Base-by-base conservation (phyloP, 805 yeast species). In the Candida mattraensis region DNA sequence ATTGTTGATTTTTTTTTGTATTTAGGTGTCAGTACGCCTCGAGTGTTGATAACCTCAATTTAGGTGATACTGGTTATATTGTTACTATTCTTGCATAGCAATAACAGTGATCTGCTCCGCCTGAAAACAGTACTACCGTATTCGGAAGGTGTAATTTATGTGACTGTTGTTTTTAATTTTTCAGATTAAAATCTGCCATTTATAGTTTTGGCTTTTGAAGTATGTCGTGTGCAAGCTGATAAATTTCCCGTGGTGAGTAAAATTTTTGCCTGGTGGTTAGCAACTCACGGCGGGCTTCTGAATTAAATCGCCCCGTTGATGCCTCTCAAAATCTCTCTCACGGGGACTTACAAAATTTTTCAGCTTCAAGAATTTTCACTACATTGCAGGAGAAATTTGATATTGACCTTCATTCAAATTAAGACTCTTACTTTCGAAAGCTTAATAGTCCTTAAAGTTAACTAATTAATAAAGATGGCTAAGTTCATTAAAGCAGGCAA, bases 401-500 rank as follows among this genome's bases (percentile, higher is more conserved):
- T 14, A 23, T 30, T 30, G n/a, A 30, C 34, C 16, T 27, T 16
- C 28, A 24, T 30, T 30, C 21, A 30, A 30, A 28, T 30, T 30
- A 18, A 19, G 11, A 7, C 23, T 8, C 23, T 8, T 8, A 20
- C 7, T 20, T 20, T 20, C 11, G 10, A 20, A 7, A 8, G n/a
- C n/a, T n/a, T n/a, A n/a, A n/a, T n/a, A n/a, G n/a, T n/a, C n/a
- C n/a, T n/a, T n/a, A n/a, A n/a, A n/a, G n/a, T n/a, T n/a, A n/a
- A n/a, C n/a, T n/a, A n/a, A n/a, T n/a, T 34, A 36, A 46, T 42
- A 56, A 70, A 67, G 75, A 89, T 88, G 96, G 96, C 96, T 78
- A 93, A 93, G 78, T 91, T 93, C 84, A 83, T 93, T 77, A 93
- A 91, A 80, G 86, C 98, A 72, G 97, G 97, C 82, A 88, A 85